A percentile compares a stretch with the other conserved stretches of the same genome.
Evolutionary conservation across 2,329 filamentous ascomycete genomes (phyloP).

Genomic region (Ceratocystis eucalypticola): DNA sequence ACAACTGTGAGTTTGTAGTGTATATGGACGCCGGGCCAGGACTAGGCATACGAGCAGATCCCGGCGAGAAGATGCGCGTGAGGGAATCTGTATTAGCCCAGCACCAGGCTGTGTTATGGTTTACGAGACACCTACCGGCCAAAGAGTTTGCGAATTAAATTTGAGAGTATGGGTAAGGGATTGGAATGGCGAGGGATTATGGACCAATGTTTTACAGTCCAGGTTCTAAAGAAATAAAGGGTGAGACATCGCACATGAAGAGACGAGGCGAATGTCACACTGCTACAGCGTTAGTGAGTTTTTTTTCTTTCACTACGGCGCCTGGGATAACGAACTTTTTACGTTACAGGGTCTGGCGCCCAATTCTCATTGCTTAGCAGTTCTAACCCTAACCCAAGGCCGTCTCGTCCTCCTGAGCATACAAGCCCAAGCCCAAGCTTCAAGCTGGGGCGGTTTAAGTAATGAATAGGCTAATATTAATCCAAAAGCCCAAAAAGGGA

Average conservation of each 20-base stretch:
- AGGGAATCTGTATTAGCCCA: slow-evolving; percentile 27
- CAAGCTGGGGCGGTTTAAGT: no score
- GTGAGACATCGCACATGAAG: background rate
- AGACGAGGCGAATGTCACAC: background rate
- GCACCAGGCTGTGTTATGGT: slow-evolving; percentile 30
- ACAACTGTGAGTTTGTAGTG: slow-evolving; percentile 26
- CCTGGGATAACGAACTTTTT: no score
- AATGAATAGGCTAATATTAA: no score
- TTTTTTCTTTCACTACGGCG: no score
- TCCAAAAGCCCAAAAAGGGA: background rate
- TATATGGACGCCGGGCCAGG: slow-evolving; percentile 30
- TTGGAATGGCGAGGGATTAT: background rate
- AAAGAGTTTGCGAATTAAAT: background rate
- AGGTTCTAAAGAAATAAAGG: background rate
- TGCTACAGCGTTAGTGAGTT: background rate
- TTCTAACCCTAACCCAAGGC: no score
- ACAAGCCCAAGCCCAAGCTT: no score
- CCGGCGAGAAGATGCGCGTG: slow-evolving; percentile 26
- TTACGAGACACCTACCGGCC: slow-evolving; percentile 20
- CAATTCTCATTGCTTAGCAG: no score
- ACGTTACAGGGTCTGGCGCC: no score
- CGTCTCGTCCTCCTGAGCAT: no score
- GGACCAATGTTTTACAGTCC: no score
- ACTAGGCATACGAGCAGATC: slow-evolving; percentile 29
- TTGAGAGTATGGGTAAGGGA: background rate